Evolutionary conservation across 2,329 filamentous ascomycete genomes (phyloP).

Genomic region (Pestalotiopsis sp.): DNA sequence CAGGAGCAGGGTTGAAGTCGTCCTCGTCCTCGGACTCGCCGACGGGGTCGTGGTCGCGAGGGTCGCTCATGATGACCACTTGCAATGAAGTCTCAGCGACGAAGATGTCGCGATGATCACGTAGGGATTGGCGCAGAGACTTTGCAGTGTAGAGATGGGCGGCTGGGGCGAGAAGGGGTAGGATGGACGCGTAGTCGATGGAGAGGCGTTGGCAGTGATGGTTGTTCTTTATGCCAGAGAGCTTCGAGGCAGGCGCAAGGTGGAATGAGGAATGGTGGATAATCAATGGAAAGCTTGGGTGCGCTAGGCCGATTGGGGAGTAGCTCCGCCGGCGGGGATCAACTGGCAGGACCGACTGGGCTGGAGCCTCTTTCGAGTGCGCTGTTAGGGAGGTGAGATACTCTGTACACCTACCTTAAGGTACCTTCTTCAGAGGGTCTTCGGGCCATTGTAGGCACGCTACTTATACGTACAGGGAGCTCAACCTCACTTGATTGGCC

Average conservation of each 20-base stretch:
- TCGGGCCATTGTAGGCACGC: no score
- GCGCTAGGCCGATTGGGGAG: not conserved
- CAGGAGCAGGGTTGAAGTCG: conserved; percentile 83
- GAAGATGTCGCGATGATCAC: not conserved
- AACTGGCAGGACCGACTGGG: conserved; percentile 3
- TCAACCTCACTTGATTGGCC: no score
- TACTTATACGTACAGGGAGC: no score
- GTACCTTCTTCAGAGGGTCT: no score
- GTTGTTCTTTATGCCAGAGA: not conserved
- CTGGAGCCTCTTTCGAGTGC: not conserved
- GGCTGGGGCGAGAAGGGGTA: not conserved
- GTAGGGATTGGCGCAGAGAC: not conserved
- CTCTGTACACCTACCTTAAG: no score
- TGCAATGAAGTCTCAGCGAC: not conserved
- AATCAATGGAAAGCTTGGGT: not conserved
- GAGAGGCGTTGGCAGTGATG: not conserved
- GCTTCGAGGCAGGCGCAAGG: conserved; percentile 5
- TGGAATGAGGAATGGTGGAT: conserved; percentile 8
- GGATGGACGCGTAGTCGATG: not conserved
- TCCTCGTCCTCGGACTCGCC: conserved; percentile 73
- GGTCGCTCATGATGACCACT: conserved; percentile 44
- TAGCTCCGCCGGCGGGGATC: not conserved
- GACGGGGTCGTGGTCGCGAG: conserved; percentile 45
- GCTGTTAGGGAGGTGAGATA: not conserved
- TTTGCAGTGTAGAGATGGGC: not conserved